A percentile compares a stretch with the other conserved stretches of the same genome.
Conservation (phyloP, 306 rosid genomes). For the Fragaria vesca region DNA sequence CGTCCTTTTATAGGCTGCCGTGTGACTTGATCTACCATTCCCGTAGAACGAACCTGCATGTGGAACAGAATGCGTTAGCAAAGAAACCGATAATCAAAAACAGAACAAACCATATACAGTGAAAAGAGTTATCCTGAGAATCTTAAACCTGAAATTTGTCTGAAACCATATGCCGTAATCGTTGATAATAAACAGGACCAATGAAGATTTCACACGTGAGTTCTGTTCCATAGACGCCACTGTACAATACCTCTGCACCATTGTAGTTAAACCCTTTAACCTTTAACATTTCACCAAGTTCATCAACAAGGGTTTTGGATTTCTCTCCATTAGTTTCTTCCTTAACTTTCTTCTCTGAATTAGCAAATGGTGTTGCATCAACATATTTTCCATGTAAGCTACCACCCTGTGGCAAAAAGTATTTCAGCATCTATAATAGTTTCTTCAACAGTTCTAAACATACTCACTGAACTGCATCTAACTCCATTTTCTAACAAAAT, state of each 20-base stretch:
- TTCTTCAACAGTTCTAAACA: background rate
- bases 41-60: conserved; percentile 88
- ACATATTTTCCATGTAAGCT: conserved; percentile 76
- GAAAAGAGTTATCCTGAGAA: background rate
- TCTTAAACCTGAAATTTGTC: conserved; percentile 80
- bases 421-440: background rate
- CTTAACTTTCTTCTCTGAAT: conserved; percentile 45
- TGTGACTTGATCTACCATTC: conserved; percentile 72
- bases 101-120: background rate
- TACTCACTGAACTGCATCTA: background rate
- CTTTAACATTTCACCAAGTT: conserved; percentile 70
- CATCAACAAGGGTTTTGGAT: conserved; percentile 70
- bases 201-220: conserved; percentile 83
- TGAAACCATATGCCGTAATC: conserved; percentile 96
- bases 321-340: conserved; percentile 36
- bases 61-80: background rate
- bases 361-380: conserved; percentile 79
- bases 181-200: conserved; percentile 96
- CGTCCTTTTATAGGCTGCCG: conserved; percentile 90
- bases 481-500: background rate
- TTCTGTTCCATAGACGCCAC: conserved; percentile 95
- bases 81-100: background rate
- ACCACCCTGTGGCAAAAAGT: conserved; percentile 62
- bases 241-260: conserved; percentile 80
- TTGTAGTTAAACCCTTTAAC: conserved; percentile 87